Evolutionary conservation across 352 stramenopile genomes (phyloP).

Genomic region (Globisporangium abappressorium): DNA sequence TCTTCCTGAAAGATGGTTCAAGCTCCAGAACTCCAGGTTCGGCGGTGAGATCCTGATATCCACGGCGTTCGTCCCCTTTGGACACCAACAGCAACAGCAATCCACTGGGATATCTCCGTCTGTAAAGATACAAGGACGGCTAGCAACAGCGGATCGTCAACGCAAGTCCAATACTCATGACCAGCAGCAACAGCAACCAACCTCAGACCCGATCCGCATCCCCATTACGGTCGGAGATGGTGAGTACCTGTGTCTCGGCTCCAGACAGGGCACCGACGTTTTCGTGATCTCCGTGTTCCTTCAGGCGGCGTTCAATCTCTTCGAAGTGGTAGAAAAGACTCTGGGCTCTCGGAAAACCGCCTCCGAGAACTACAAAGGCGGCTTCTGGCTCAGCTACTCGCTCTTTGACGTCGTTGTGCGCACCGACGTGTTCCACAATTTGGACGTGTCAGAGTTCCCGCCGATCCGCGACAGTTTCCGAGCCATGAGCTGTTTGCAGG

Average conservation of each 20-base stretch:
- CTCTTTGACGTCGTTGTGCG: slow-evolving; percentile 83
- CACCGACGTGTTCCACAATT: slow-evolving; percentile 71
- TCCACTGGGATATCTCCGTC: background rate
- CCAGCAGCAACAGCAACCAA: background rate
- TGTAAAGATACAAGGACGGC: background rate
- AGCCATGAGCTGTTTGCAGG: slow-evolving; percentile 45
- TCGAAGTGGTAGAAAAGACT: slow-evolving; percentile 10
- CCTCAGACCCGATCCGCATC: background rate
- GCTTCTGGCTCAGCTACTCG: slow-evolving; percentile 84
- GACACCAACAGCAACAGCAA: background rate
- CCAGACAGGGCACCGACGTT: slow-evolving; percentile 35
- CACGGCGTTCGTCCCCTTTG: slow-evolving; percentile 15
- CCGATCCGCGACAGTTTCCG: slow-evolving; percentile 75
- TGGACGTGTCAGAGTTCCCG: slow-evolving; percentile 52
- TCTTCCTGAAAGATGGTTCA: slow-evolving; percentile 61
- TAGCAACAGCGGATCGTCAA: background rate
- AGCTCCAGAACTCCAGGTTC: slow-evolving; percentile 69
- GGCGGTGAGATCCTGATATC: slow-evolving; percentile 66
- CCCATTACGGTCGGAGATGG: slow-evolving; percentile 24
- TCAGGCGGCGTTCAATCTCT: slow-evolving; percentile 36
- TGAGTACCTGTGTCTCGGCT: slow-evolving; percentile 56
- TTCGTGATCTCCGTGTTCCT: slow-evolving; percentile 69
- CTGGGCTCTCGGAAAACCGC: slow-evolving; percentile 4
- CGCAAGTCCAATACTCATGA: background rate
- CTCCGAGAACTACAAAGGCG: slow-evolving; percentile 16